Evolutionary conservation across 305 asterid species (phyloP), one percentile per base, ranked within the genome.

Genomic region (Coffea humblotiana): DNA sequence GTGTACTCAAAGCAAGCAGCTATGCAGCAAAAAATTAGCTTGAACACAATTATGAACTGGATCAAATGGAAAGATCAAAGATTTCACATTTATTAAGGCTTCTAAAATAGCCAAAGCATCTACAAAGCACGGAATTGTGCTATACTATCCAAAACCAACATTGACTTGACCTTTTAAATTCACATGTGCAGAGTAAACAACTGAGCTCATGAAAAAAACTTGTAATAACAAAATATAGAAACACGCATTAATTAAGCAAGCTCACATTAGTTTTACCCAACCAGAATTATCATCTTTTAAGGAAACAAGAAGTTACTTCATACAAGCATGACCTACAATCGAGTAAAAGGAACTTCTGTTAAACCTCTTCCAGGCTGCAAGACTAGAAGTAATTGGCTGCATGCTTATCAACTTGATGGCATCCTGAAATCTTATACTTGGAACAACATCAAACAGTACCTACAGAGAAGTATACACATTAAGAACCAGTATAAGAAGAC

Each of bases 281-380:
- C 64, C 65, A 51, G 71, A 66, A 71, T 23, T 21, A 77, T 35
- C 23, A n/a, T 27, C 61, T 21, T 43, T 8, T 19, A 40, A 40
- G 43, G 67, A 66, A 67, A 61, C 8, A 77, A 60, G 8, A 37
- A 32, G 64, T 23, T 64, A 40, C 23, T 66, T 14, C 32, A 18
- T 18, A 65, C 35, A 77, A 67, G 52, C 80, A 77, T 15, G 19
- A 47, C 11, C 27, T 23, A 16, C 66, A 40, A 76, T 51, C 51
- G 75, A 58, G 2, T 40, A 75, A 84, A 61, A 80, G 71, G 70
- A 77, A 82, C 64, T 51, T 73, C 77, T 66, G 78, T 64, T 80
- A 81, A 84, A 96, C 99, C 98, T 92, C 89, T 89, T 96, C 98
- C 97, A 94, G 89, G 98, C 99, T 77, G 91, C 96, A 67, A 92